Base-by-base conservation (phyloP, 2,329 filamentous ascomycete genomes). In the Chalaropsis thielavioides region DNA sequence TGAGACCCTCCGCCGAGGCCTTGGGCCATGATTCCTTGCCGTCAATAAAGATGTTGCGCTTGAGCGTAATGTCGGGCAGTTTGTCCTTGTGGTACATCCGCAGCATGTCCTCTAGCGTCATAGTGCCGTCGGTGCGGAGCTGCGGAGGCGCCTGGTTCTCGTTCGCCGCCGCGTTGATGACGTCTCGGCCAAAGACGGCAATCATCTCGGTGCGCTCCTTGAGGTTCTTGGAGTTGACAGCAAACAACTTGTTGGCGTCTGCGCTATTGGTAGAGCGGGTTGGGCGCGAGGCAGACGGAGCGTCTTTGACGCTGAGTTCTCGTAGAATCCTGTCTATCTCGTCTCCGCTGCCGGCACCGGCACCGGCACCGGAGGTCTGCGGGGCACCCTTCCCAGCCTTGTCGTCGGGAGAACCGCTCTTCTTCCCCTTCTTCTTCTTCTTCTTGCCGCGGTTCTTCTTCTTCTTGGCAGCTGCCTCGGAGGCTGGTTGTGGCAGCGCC, bases 191-290 rank as follows among this genome's bases (percentile, higher is more conserved):
- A 73, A 81, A 85, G 1, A 84, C 73, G 38, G 76, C 77, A 62
- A 81, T 87, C 90, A 99, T 96, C 76, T 99, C 94, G 71, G 96
- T 95, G 43, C 87, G 80, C 7, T 89, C 89, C 72, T 92, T 92
- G 11, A 99, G 81, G 70, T 91, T 84, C 69, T 88, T 82, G 0
- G 86, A 83, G 69, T 81, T 81, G 70, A 83, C 77, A 38, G 75
- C 73, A 1, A 84, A 73, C 69, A 63, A 71, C 70, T 22, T 69
- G 68, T 51, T 69, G 43, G 13, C 59, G 46, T 38, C 24, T 17
- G 38, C 13, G 17, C 10, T 13, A 8, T 41, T 35, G 35, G 40
- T 44, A 31, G 13, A 1, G 24, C 41, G 27, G 7, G 19, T 24
- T 41, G 59, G 22, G 38, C 63, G 68, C n/a, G 67, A 19, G 22